Evolutionary conservation across 2,329 filamentous ascomycete species (phyloP).

Genomic region (Fusarium marasasianum): DNA sequence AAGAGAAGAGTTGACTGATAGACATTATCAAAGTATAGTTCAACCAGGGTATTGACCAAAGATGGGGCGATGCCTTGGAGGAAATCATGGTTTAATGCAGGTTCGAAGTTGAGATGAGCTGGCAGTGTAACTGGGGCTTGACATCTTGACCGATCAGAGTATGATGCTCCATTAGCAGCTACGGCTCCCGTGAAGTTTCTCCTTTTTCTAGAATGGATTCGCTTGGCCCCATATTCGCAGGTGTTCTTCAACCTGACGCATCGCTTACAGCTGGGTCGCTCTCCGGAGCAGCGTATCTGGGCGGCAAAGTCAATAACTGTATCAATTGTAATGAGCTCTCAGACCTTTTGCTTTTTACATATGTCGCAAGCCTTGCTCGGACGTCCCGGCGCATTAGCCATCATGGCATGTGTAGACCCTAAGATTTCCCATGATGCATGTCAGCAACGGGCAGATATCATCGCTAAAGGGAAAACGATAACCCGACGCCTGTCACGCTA

Average conservation of each 20-base stretch:
- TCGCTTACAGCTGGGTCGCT: conserved; percentile 28
- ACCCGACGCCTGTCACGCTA: background rate
- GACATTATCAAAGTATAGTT: conserved; percentile 30
- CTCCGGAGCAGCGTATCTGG: conserved; percentile 33
- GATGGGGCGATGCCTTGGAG: background rate
- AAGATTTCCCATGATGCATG: background rate
- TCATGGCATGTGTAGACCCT: accelerated
- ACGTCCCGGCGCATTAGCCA: conserved; percentile 1
- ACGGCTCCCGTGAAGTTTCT: too few species aligned
- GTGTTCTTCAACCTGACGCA: conserved; percentile 2
- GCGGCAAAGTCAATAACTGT: background rate
- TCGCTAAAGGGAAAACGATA: background rate
- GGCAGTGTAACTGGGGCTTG: background rate
- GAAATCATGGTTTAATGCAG: background rate
- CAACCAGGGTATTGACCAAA: background rate
- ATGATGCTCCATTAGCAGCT: accelerated
- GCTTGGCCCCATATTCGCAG: background rate
- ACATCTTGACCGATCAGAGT: accelerated
- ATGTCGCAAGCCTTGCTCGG: conserved; percentile 25
- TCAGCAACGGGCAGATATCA: background rate
- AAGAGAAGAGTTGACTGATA: conserved; percentile 28
- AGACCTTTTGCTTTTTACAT: conserved; percentile 35
- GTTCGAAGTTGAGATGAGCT: accelerated
- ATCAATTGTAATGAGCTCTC: accelerated
- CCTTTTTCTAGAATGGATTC: accelerated